Conservation (phyloP, 306 rosid species). For the Trifolium repens region DNA sequence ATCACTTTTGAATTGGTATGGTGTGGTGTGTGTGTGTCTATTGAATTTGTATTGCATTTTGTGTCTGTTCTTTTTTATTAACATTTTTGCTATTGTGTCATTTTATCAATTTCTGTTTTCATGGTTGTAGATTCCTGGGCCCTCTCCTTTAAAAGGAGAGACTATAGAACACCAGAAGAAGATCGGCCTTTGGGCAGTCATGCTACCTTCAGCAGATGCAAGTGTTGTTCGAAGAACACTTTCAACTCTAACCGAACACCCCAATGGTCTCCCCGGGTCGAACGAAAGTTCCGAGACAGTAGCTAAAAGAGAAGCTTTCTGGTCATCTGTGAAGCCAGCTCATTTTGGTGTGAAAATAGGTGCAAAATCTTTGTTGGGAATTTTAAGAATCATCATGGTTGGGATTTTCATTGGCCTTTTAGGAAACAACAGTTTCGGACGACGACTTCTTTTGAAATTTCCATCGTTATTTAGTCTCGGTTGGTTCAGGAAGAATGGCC, state of each 20-base stretch:
- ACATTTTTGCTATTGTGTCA: neutral
- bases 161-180: slow-evolving; percentile 75
- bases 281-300: slow-evolving; percentile 57
- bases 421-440: slow-evolving; percentile 61
- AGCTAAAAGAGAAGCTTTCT: slow-evolving; percentile 66
- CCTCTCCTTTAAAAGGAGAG: slow-evolving; percentile 64
- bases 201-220: slow-evolving; percentile 87
- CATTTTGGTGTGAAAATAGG: slow-evolving; percentile 88
- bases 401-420: slow-evolving; percentile 74
- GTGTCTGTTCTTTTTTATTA: neutral
- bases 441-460: slow-evolving; percentile 75
- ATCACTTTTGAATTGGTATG: neutral
- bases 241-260: slow-evolving; percentile 61
- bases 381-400: slow-evolving; percentile 50
- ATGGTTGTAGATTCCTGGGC: slow-evolving; percentile 76
- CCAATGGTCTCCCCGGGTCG: slow-evolving; percentile 70
- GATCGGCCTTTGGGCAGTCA: slow-evolving; percentile 74
- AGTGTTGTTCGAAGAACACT: slow-evolving; percentile 80
- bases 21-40: neutral
- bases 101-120: slow-evolving; percentile 5
- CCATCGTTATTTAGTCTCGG: slow-evolving; percentile 83
- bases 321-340: slow-evolving; percentile 83
- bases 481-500: slow-evolving; percentile 81
- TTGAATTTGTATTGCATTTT: slow-evolving; percentile 15
- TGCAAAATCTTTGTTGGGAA: slow-evolving; percentile 64